phyloP scores from a whole-genome alignment of 148 eudicot genomes.

The Simmondsia chinensis region DNA sequence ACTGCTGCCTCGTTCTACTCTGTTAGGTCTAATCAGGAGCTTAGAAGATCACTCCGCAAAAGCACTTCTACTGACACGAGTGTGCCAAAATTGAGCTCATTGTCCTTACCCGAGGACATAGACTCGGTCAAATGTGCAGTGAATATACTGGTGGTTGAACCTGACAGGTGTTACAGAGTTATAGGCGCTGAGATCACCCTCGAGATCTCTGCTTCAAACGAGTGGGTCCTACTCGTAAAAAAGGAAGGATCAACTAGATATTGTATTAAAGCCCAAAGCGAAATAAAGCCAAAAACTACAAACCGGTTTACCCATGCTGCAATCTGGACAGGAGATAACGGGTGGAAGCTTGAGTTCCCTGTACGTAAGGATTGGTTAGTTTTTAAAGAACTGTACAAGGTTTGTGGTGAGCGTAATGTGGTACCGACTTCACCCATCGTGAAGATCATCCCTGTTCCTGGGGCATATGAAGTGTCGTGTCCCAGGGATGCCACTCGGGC shows the following conservation, averaged over 20 bases:
- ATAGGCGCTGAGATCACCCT: conserved; percentile 51
- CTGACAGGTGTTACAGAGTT: conserved; percentile 61
- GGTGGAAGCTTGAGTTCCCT: conserved; percentile 84
- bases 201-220: conserved; percentile 38
- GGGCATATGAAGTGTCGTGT: conserved; percentile 44
- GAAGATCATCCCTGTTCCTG: conserved; percentile 69
- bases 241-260: conserved; percentile 39
- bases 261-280: conserved; percentile 28
- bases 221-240: conserved; percentile 59
- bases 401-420: conserved; percentile 58
- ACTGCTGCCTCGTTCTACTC: conserved; percentile 9
- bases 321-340: conserved; percentile 51
- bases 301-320: conserved; percentile 59
- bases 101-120: conserved; percentile 24
- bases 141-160: conserved; percentile 55
- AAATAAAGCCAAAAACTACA: conserved; percentile 45
- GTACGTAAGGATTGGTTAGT: conserved; percentile 64
- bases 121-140: conserved; percentile 43
- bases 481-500: conserved; percentile 10
- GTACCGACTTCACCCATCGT: conserved; percentile 23
- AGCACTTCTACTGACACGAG: conserved; percentile 12
- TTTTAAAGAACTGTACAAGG: conserved; percentile 67
- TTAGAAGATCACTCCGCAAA: conserved; percentile 25
- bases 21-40: conserved; percentile 10
- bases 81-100: conserved; percentile 23